Evolutionary conservation across 2,329 filamentous ascomycete species (phyloP).

Genomic region (Stenocarpella maydis): DNA sequence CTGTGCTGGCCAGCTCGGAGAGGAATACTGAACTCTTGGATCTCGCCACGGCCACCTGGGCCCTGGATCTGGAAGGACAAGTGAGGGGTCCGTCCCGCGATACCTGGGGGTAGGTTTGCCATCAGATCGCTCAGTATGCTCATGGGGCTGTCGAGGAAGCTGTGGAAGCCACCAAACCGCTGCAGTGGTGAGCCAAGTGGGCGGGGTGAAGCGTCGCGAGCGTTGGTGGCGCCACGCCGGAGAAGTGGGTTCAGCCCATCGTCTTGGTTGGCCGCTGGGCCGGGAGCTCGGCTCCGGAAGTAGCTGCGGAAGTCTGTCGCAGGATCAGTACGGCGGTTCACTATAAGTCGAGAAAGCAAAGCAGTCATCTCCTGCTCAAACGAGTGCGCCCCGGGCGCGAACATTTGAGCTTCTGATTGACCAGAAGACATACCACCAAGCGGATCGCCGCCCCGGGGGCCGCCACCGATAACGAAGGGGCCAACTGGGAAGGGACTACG

Average conservation of each 20-base stretch:
- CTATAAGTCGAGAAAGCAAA: slow-evolving; percentile 28
- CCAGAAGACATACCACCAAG: slow-evolving; percentile 54
- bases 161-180: slow-evolving; percentile 58
- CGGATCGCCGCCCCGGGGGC: slow-evolving; percentile 57
- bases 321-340: slow-evolving; percentile 36
- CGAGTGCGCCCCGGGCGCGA: slow-evolving; percentile 25
- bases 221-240: slow-evolving; percentile 63
- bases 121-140: slow-evolving; percentile 64
- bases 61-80: slow-evolving; percentile 68
- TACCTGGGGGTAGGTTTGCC: slow-evolving; percentile 57
- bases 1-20: slow-evolving; percentile 43
- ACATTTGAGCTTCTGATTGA: slow-evolving; percentile 23
- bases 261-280: slow-evolving; percentile 67
- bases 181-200: slow-evolving; percentile 57
- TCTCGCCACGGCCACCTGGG: slow-evolving; percentile 55
- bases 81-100: slow-evolving; percentile 55
- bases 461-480: slow-evolving; percentile 62
- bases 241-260: slow-evolving; percentile 90
- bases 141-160: slow-evolving; percentile 58
- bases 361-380: slow-evolving; percentile 30
- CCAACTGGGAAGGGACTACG: slow-evolving; percentile 68
- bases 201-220: slow-evolving; percentile 57
- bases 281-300: slow-evolving; percentile 62
- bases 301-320: slow-evolving; percentile 57
- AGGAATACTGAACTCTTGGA: slow-evolving; percentile 60